phyloP scores from a whole-genome alignment of 371 early-diverging fungal species.

The Rhizopus delemar region DNA sequence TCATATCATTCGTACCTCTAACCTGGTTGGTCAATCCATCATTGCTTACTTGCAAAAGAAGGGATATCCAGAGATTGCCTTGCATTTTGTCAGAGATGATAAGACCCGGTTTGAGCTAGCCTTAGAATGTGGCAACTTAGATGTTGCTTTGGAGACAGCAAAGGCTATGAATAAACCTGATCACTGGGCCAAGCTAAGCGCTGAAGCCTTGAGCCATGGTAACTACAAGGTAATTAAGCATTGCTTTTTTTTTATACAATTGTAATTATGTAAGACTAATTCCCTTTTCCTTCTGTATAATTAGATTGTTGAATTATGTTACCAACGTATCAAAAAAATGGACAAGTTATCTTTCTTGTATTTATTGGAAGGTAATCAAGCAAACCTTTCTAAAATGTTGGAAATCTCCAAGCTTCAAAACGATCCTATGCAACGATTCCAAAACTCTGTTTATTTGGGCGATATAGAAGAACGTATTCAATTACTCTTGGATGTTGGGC shows the following conservation, averaged over 20 bases:
- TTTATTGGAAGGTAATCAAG: conserved; percentile 83
- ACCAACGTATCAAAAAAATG: conserved; percentile 86
- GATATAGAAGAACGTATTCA: conserved; percentile 85
- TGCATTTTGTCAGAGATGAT: conserved; percentile 96
- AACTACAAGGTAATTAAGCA: conserved; percentile 65
- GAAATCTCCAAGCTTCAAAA: conserved; percentile 85
- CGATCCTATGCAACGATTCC: conserved; percentile 84
- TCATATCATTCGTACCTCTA: conserved; percentile 91
- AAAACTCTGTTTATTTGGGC: conserved; percentile 86
- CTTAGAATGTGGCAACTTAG: conserved; percentile 92
- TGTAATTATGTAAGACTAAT: not conserved
- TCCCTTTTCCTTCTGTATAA: not conserved
- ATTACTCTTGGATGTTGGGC: conserved; percentile 80
- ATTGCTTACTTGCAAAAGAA: conserved; percentile 98
- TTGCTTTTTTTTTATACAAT: too few species aligned
- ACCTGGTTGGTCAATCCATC: conserved; percentile 97
- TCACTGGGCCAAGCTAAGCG: conserved; percentile 84
- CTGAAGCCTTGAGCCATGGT: conserved; percentile 88
- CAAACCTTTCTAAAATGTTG: conserved; percentile 88
- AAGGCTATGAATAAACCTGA: conserved; percentile 83
- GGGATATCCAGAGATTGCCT: conserved; percentile 96
- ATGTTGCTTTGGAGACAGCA: conserved; percentile 91
- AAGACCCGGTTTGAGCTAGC: conserved; percentile 96
- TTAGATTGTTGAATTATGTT: conserved; percentile 86
- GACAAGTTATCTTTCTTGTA: conserved; percentile 93